These are phyloP conservation scores for Gossypium turneri DNA, from an alignment of 345 rosid species.

Conservation along the genomic window DNA sequence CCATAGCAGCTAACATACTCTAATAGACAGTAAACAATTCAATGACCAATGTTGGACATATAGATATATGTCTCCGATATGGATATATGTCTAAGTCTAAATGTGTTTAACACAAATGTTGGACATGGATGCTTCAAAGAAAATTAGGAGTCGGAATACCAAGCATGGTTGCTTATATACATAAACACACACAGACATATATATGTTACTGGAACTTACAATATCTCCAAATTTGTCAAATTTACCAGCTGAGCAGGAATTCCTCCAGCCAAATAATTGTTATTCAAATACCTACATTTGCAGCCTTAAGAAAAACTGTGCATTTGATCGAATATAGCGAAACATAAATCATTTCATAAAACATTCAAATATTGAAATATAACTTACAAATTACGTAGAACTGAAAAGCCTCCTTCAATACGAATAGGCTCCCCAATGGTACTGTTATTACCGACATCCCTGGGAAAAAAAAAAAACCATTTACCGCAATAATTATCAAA, in stretches of 20 bases:
- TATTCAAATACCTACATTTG: conserved; percentile 63
- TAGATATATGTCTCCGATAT: not conserved
- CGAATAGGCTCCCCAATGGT: conserved; percentile 88
- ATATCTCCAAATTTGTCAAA: conserved; percentile 78
- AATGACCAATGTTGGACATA: no score
- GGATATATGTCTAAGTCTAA: not conserved
- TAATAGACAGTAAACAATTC: no score
- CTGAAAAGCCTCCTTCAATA: conserved; percentile 78
- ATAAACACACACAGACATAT: no score
- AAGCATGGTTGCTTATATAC: not conserved
- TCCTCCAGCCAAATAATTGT: conserved; percentile 90
- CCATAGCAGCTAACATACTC: no score
- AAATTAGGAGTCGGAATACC: no score
- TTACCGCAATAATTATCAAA: not conserved
- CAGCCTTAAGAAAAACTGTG: not conserved
- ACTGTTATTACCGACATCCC: conserved; percentile 97
- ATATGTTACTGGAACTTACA: conserved; percentile 46
- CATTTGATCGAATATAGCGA: not conserved
- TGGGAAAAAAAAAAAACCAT: conserved; percentile 25
- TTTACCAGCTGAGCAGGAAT: conserved; percentile 90
- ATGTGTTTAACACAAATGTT: not conserved
- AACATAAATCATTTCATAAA: not conserved
- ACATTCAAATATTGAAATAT: not conserved
- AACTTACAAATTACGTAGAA: conserved; percentile 83
- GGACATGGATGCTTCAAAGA: no score